Evolutionary conservation across 441 rosid species (phyloP).

Genomic region (Erodium texanum): DNA sequence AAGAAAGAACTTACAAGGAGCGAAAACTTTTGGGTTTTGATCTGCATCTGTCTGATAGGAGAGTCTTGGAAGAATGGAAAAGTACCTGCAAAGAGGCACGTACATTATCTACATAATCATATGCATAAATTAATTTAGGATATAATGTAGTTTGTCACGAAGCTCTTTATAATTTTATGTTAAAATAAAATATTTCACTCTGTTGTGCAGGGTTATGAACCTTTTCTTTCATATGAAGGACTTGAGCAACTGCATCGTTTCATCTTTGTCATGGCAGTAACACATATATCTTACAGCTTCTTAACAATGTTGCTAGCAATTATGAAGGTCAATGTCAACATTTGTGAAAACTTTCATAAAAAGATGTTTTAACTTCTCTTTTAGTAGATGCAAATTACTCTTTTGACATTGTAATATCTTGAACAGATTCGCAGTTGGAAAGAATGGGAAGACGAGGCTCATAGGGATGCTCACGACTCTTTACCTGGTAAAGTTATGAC

Average conservation of each 20-base stretch:
- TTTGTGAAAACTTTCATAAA: background rate
- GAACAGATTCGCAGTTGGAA: constrained; percentile 83
- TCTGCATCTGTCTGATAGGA: constrained; percentile 32
- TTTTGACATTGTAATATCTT: constrained; percentile 18
- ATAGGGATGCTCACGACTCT: constrained; percentile 39
- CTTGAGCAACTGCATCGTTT: constrained; percentile 92
- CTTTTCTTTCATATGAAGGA: constrained; percentile 80
- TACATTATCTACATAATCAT: constrained; percentile 13
- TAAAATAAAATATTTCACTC: background rate
- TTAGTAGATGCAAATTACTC: constrained; percentile 11
- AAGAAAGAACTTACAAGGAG: constrained; percentile 33
- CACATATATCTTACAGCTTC: constrained; percentile 84
- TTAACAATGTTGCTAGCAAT: constrained; percentile 86
- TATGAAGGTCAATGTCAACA: constrained; percentile 86
- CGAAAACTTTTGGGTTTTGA: constrained; percentile 41
- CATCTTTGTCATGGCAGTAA: constrained; percentile 92
- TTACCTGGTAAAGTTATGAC: constrained; percentile 40
- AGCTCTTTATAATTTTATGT: constrained; percentile 5
- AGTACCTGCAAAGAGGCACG: constrained; percentile 69
- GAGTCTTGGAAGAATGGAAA: constrained; percentile 40
- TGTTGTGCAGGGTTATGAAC: constrained; percentile 61
- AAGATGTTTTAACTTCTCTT: background rate
- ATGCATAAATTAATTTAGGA: background rate
- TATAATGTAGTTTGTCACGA: constrained; percentile 3
- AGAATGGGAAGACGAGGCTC: constrained; percentile 81